Percentiles rank a stretch among this genome's conserved stretches.
These are phyloP conservation scores for Yamadazyma paraphyllophila DNA, from an alignment of 805 yeast genomes.

Conservation along the genomic window DNA sequence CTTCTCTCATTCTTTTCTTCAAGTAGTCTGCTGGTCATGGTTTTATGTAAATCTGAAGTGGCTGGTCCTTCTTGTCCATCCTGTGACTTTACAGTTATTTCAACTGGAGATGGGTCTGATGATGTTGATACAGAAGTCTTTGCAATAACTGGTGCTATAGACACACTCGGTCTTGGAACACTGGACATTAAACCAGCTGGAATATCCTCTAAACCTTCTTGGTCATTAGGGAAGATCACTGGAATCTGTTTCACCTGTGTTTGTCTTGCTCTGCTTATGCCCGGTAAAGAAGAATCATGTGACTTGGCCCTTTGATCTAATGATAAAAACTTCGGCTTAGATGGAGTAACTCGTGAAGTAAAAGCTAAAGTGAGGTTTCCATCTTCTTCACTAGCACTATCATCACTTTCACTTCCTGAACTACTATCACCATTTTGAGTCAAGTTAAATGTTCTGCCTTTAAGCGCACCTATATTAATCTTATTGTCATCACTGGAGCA, in stretches of 20 bases:
- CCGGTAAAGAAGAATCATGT: slow-evolving; percentile 41
- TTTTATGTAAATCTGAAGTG: neutral
- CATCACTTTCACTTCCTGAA: slow-evolving; percentile 15
- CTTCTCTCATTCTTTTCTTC: slow-evolving; percentile 15
- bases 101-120: slow-evolving; percentile 2
- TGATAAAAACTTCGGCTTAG: slow-evolving; percentile 34
- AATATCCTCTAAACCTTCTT: slow-evolving; percentile 40
- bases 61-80: neutral
- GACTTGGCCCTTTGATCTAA: slow-evolving; percentile 37
- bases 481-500: slow-evolving; percentile 11
- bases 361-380: slow-evolving; percentile 47
- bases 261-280: slow-evolving; percentile 15
- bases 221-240: slow-evolving; percentile 26
- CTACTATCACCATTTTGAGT: slow-evolving; percentile 1
- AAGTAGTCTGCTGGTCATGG: neutral
- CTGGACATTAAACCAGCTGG: slow-evolving; percentile 37
- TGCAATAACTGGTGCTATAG: slow-evolving; percentile 15
- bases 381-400: slow-evolving; percentile 38
- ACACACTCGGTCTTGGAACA: slow-evolving; percentile 27
- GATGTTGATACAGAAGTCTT: slow-evolving; percentile 5
- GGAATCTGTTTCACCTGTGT: slow-evolving; percentile 22
- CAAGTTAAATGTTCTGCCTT: slow-evolving; percentile 1
- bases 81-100: neutral
- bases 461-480: slow-evolving; percentile 2
- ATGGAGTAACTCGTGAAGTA: slow-evolving; percentile 37